Evolutionary conservation across 306 rosid species (phyloP).

Genomic region (Vigna unguiculata): DNA sequence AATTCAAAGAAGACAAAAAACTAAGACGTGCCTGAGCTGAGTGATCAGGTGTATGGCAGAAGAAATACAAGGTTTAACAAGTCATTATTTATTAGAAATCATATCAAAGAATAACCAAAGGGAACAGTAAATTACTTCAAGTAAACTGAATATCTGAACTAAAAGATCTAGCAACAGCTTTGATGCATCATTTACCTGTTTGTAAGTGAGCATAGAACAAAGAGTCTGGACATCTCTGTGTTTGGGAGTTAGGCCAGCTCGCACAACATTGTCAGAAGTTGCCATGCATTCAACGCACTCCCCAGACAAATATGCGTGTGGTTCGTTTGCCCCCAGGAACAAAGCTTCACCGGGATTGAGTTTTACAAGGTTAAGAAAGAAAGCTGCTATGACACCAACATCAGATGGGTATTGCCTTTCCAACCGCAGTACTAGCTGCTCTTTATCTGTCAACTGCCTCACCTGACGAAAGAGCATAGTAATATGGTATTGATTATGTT

Average conservation of each 20-base stretch:
- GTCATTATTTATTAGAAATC: background rate
- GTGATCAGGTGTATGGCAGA: constrained; percentile 5
- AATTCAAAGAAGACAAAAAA: background rate
- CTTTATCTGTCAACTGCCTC: constrained; percentile 84
- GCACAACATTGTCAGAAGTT: constrained; percentile 94
- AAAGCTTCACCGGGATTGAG: constrained; percentile 93
- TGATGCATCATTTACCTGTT: constrained; percentile 62
- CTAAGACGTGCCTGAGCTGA: background rate
- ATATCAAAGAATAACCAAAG: constrained; percentile 10
- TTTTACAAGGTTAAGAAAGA: constrained; percentile 86
- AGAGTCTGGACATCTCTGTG: constrained; percentile 83
- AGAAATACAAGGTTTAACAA: background rate
- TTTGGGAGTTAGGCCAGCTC: constrained; percentile 98
- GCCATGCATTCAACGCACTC: constrained; percentile 98
- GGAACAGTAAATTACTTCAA: background rate
- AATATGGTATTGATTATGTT: background rate
- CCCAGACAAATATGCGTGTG: constrained; percentile 85
- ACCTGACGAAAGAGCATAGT: constrained; percentile 55
- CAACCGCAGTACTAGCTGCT: constrained; percentile 71
- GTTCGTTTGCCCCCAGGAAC: constrained; percentile 86
- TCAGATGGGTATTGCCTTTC: constrained; percentile 90
- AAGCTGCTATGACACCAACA: constrained; percentile 85
- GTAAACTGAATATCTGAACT: background rate
- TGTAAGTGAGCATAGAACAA: constrained; percentile 96
- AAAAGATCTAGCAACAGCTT: constrained; percentile 17